These are phyloP conservation scores for Cladophialophora bantiana DNA, from an alignment of 2,329 filamentous ascomycete species.

Conservation along the genomic window DNA sequence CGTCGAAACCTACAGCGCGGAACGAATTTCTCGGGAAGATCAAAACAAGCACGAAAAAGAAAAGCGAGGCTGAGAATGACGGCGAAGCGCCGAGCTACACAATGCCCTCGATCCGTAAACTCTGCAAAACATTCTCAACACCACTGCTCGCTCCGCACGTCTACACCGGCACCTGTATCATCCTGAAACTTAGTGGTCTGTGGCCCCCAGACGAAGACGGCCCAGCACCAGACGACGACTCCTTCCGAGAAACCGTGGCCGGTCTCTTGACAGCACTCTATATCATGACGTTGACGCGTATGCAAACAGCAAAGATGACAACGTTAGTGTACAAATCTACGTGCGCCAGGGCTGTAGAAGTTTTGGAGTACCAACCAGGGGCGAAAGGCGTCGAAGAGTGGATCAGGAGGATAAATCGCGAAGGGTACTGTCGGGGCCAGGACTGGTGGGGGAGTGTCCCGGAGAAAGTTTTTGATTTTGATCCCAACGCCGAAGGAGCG, in stretches of 20 bases:
- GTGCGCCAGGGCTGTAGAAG: slow-evolving; percentile 23
- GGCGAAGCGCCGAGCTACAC: slow-evolving; percentile 68
- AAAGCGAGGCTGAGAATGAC: slow-evolving; percentile 29
- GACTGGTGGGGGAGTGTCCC: slow-evolving; percentile 72
- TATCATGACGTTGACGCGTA: slow-evolving; percentile 51
- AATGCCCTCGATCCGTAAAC: slow-evolving; percentile 69
- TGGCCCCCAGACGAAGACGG: slow-evolving; percentile 42
- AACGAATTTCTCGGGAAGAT: slow-evolving; percentile 34
- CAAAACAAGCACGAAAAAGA: slow-evolving; percentile 23
- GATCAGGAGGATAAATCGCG: slow-evolving; percentile 61
- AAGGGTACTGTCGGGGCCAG: slow-evolving; percentile 61
- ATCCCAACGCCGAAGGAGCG: slow-evolving; percentile 40
- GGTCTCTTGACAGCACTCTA: slow-evolving; percentile 53
- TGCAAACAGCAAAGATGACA: slow-evolving; percentile 41
- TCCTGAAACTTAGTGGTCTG: slow-evolving; percentile 62
- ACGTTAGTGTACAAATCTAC: slow-evolving; percentile 35
- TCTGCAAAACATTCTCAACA: slow-evolving; percentile 69
- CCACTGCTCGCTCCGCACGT: slow-evolving; percentile 73
- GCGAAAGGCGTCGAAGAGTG: slow-evolving; percentile 67
- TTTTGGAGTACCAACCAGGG: slow-evolving; percentile 49
- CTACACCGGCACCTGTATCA: slow-evolving; percentile 69
- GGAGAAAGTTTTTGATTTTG: slow-evolving; percentile 48
- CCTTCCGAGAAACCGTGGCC: slow-evolving; percentile 53
- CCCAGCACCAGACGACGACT: slow-evolving; percentile 51
- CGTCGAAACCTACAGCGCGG: slow-evolving; percentile 9